phyloP scores from a whole-genome alignment of 2,329 filamentous ascomycete genomes.

The Cytospora leucostoma region DNA sequence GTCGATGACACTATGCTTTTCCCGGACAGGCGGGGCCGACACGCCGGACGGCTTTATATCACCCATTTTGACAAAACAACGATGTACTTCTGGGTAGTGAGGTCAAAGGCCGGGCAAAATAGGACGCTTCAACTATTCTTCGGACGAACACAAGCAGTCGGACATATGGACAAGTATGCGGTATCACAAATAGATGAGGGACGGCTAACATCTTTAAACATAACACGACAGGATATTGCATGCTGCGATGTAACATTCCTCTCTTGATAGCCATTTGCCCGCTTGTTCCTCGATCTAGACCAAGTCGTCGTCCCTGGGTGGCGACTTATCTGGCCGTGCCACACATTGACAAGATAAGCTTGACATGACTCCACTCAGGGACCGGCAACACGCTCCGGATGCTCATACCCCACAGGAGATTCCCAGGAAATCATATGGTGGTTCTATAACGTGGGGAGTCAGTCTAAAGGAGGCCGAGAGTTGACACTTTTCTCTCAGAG shows the following conservation, averaged over 20 bases:
- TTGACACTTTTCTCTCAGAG: no score
- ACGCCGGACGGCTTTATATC: constrained; percentile 9
- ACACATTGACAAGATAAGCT: constrained; percentile 16
- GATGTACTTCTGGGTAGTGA: not conserved
- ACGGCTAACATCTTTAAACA: not conserved
- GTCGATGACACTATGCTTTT: constrained; percentile 13
- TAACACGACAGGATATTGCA: not conserved
- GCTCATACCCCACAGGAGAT: not conserved
- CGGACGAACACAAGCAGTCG: not conserved
- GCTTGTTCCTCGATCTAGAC: not conserved
- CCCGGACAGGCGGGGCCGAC: not conserved
- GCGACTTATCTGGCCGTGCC: constrained; percentile 16
- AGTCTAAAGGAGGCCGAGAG: no score
- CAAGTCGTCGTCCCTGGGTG: constrained; percentile 1
- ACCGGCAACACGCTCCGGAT: constrained; percentile 1
- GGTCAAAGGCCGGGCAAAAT: not conserved
- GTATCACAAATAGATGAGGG: not conserved
- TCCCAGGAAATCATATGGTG: not conserved
- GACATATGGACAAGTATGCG: not conserved
- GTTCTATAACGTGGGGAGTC: no score
- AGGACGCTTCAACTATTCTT: not conserved
- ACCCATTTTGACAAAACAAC: not conserved
- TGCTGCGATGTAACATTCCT: constrained; percentile 19
- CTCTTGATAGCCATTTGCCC: not conserved
- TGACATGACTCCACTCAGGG: constrained; percentile 10